Evolutionary conservation across 78 protist genomes (phyloP).

Genomic region (Dictyostelium purpureum): DNA sequence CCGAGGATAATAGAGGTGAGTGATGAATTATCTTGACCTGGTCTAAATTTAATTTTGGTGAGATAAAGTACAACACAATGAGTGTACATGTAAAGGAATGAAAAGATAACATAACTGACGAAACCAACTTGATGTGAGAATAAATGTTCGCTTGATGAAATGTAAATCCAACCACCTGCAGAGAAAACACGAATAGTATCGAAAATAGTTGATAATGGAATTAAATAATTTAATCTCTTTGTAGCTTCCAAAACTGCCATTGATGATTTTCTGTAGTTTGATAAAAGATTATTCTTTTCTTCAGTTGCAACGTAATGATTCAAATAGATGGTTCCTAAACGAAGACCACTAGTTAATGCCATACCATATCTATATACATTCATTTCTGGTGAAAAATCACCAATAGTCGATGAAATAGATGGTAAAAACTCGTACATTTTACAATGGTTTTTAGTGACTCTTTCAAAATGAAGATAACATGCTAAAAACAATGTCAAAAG

Average conservation of each 20-base stretch:
- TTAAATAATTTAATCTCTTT: background rate
- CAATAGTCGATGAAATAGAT: conserved; percentile 63
- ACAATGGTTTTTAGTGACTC: conserved; percentile 55
- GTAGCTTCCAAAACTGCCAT: background rate
- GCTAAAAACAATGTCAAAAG: conserved; percentile 40
- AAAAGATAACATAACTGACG: conserved; percentile 58
- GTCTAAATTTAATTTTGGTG: conserved; percentile 33
- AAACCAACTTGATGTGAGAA: conserved; percentile 62
- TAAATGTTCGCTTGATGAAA: conserved; percentile 25
- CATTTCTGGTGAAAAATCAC: conserved; percentile 78
- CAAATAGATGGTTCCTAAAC: conserved; percentile 61
- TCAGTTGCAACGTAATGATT: conserved; percentile 39
- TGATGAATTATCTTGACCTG: background rate
- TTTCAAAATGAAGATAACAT: conserved; percentile 51
- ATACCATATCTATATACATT: conserved; percentile 69
- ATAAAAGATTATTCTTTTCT: conserved; percentile 11
- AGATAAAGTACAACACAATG: conserved; percentile 53
- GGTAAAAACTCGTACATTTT: conserved; percentile 54
- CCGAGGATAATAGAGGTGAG: background rate
- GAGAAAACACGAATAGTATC: conserved; percentile 61
- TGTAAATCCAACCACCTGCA: conserved; percentile 71
- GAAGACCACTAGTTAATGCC: conserved; percentile 67
- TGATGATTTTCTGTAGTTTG: background rate
- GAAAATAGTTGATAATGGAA: conserved; percentile 37
- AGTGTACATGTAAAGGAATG: conserved; percentile 60